Percentiles rank a stretch among this genome's conserved stretches.
Conservation (phyloP, 306 rosid genomes). For the Cicer bijugum region DNA sequence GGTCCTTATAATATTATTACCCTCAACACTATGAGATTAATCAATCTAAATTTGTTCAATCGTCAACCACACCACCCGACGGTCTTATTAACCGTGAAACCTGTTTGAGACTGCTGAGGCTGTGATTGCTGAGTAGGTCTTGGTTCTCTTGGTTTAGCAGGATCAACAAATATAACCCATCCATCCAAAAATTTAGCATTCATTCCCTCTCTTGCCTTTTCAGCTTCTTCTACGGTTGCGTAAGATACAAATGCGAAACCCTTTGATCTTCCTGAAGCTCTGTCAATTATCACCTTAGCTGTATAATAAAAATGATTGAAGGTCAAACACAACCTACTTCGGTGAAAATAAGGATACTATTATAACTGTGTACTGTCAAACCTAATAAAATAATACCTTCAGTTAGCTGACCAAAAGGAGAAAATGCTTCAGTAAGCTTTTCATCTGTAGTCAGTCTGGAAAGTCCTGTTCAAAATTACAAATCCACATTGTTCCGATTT, state of each 20-base stretch:
- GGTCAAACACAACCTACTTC: conserved; percentile 35
- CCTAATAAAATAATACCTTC: conserved; percentile 55
- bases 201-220: conserved; percentile 80
- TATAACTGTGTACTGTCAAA: not conserved
- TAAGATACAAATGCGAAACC: conserved; percentile 83
- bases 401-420: conserved; percentile 73
- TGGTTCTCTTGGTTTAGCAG: conserved; percentile 82
- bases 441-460: conserved; percentile 82
- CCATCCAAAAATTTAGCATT: conserved; percentile 95
- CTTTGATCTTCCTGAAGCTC: conserved; percentile 86
- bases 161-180: conserved; percentile 96
- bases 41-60: conserved; percentile 17
- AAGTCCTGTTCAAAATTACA: conserved; percentile 63
- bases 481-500: conserved; percentile 23
- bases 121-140: conserved; percentile 74
- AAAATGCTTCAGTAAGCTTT: conserved; percentile 77
- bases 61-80: conserved; percentile 89
- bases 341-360: not conserved
- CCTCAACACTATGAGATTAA: conserved; percentile 22
- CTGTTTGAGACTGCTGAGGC: conserved; percentile 60
- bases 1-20: conserved; percentile 28
- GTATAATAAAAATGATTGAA: conserved; percentile 42
- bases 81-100: conserved; percentile 81
- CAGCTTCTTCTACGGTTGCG: conserved; percentile 74
- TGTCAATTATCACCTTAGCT: conserved; percentile 85